A percentile compares a stretch with the other conserved stretches of the same genome.
Conservation (phyloP, 257 asterid genomes). For the Linaria vulgaris region DNA sequence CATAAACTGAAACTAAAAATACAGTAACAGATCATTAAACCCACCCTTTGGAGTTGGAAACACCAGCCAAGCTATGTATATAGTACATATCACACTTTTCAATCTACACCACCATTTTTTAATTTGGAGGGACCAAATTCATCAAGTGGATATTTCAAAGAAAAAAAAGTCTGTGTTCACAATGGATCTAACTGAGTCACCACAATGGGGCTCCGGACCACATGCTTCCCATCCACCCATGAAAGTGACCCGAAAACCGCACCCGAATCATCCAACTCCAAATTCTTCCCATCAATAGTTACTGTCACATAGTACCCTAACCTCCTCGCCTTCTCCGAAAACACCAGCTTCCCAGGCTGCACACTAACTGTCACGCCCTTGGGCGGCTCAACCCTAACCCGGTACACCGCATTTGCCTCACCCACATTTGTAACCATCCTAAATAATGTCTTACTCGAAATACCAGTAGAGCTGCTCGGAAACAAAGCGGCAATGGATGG, state of each 20-base stretch:
- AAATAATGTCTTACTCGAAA: conserved; percentile 60
- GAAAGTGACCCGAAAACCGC: conserved; percentile 81
- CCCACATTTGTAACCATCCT: conserved; percentile 89
- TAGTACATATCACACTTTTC: conserved; percentile 10
- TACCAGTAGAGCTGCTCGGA: conserved; percentile 46
- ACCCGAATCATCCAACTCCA: conserved; percentile 73
- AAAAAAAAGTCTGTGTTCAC: conserved; percentile 30
- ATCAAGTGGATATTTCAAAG: not conserved
- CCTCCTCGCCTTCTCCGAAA: conserved; percentile 54
- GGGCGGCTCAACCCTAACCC: conserved; percentile 60
- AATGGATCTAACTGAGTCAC: conserved; percentile 77
- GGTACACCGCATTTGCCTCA: conserved; percentile 48
- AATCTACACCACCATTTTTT: not conserved
- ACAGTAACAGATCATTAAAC: conserved; percentile 25
- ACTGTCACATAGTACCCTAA: conserved; percentile 72
- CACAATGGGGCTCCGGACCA: conserved; percentile 85
- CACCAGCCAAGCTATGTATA: not conserved
- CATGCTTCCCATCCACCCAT: conserved; percentile 88
- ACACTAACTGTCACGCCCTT: conserved; percentile 72
- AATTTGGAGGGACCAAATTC: not conserved
- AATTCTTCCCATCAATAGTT: conserved; percentile 47
- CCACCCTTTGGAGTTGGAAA: not conserved
- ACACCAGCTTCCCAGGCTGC: conserved; percentile 67
- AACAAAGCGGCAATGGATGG: conserved; percentile 85
- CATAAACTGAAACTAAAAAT: conserved; percentile 17